A percentile compares a stretch with the other conserved stretches of the same genome.
Conservation (phyloP, 2,329 filamentous ascomycete genomes). For the Penicillium hordei region DNA sequence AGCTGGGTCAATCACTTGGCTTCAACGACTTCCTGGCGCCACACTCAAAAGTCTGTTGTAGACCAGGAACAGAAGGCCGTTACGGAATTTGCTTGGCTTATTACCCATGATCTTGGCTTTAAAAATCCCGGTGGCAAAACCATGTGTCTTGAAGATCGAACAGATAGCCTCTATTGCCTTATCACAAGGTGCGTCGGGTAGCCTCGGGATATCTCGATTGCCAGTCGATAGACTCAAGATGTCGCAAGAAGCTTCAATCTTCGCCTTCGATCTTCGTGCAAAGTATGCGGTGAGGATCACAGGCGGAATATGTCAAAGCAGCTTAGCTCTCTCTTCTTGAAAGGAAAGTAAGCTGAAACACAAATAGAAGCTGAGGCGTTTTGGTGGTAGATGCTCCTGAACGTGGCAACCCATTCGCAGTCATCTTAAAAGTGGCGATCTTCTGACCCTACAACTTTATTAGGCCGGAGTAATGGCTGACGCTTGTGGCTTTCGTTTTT, state of each 20-base stretch:
- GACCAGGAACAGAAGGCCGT: constrained; percentile 6
- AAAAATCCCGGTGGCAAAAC: constrained; percentile 12
- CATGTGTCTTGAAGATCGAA: constrained; percentile 13
- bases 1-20: constrained; percentile 1
- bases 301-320: neutral
- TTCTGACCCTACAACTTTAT: constrained; percentile 17
- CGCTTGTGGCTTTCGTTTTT: neutral
- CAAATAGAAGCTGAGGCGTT: constrained; percentile 8
- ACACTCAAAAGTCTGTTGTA: constrained; percentile 8
- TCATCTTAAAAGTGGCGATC: constrained; percentile 18
- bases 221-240: neutral
- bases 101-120: neutral
- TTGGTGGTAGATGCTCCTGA: constrained; percentile 18
- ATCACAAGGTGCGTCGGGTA: constrained; percentile 17
- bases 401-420: constrained; percentile 22
- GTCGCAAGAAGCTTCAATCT: constrained; percentile 1
- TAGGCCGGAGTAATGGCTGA: neutral
- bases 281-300: neutral
- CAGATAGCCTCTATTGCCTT: neutral
- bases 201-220: neutral
- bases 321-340: neutral
- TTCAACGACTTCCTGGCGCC: neutral
- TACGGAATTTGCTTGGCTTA: neutral
- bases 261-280: neutral
- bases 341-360: neutral